Evolutionary conservation across 2,329 filamentous ascomycete species (phyloP).

Genomic region (Fusarium pseudonygamai): DNA sequence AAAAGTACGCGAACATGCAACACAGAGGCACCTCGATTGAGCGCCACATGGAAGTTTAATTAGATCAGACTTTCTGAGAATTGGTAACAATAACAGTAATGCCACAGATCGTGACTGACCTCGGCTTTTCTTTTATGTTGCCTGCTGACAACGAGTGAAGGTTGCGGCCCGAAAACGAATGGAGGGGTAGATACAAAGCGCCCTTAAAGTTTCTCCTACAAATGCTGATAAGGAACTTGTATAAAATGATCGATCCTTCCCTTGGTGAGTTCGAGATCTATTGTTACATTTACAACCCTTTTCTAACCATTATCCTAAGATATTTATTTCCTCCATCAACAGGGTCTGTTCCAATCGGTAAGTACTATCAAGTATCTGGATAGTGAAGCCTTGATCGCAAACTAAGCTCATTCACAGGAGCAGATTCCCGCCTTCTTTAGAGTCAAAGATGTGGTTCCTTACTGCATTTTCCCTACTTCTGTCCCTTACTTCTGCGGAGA

Average conservation of each 20-base stretch:
- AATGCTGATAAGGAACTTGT: not conserved
- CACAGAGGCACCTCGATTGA: not conserved
- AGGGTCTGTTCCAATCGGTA: too few relatives aligned
- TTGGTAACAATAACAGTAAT: accelerated
- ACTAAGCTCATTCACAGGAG: not conserved
- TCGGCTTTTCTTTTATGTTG: not conserved
- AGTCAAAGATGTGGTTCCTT: not conserved
- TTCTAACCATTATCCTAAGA: accelerated
- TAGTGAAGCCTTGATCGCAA: not conserved
- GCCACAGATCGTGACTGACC: not conserved
- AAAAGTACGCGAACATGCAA: not conserved
- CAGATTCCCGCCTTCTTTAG: not conserved
- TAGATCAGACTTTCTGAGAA: accelerated
- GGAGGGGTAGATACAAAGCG: accelerated
- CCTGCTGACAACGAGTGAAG: too few relatives aligned
- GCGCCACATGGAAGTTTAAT: not conserved
- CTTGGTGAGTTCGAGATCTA: accelerated
- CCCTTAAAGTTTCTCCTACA: not conserved
- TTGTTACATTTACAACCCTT: accelerated
- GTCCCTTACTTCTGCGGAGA: not conserved
- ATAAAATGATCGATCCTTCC: not conserved
- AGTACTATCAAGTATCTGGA: not conserved
- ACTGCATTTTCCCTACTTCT: not conserved
- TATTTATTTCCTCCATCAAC: accelerated
- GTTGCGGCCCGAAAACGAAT: accelerated